phyloP scores from a whole-genome alignment of 345 rosid genomes.

The Lepidium sativum region DNA sequence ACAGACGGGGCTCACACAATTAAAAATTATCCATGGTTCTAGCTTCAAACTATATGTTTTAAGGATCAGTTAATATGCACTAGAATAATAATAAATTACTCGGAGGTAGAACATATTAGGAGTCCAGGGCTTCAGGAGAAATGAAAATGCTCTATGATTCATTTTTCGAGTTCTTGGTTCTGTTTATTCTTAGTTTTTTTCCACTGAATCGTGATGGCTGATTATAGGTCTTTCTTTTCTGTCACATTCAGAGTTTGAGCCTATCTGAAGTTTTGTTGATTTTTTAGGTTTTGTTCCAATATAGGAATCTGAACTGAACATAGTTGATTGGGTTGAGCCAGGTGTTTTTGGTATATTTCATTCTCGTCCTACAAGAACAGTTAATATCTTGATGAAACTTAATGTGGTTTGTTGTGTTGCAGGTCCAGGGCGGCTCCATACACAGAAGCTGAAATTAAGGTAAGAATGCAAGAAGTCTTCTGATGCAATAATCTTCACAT shows the following conservation, averaged over 20 bases:
- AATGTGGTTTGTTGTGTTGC: constrained; percentile 5
- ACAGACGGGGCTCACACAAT: neutral
- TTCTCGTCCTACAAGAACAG: neutral
- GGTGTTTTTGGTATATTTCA: neutral
- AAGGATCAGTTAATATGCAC: neutral
- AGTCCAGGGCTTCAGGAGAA: neutral
- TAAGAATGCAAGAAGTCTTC: constrained; percentile 12
- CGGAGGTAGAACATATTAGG: neutral
- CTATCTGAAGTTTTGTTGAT: neutral
- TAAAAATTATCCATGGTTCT: neutral
- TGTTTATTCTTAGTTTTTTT: neutral
- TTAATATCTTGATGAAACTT: neutral
- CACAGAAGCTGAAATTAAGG: constrained; percentile 95
- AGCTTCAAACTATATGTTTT: neutral
- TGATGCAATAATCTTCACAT: neutral
- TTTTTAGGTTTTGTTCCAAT: neutral
- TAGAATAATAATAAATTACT: neutral
- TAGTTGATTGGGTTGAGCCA: neutral
- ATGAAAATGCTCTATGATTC: neutral
- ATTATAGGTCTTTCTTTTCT: neutral
- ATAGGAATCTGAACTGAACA: neutral
- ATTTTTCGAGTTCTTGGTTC: neutral
- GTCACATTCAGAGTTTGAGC: neutral
- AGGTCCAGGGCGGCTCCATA: constrained; percentile 68
- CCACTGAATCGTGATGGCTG: neutral